Base-by-base conservation (phyloP, 345 rosid genomes). In the Citrus medica region DNA sequence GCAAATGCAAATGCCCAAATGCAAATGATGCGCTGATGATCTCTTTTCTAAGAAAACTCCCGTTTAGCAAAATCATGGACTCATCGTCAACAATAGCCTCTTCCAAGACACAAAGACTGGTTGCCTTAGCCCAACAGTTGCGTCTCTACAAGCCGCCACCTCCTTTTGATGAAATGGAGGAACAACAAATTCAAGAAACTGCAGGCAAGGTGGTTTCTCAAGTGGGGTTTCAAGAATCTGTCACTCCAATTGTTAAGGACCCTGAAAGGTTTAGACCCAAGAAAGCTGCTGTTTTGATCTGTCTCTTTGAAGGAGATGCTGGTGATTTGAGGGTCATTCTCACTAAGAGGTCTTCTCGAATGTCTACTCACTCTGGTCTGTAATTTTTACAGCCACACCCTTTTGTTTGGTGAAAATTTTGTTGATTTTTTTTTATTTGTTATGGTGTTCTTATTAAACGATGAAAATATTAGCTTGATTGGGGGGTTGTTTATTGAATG, bases 341-440 rank as follows among this genome's bases (percentile, higher is more conserved):
- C 69, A 96, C 98, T 19, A 94, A 92, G 90, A 87, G 98, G 81
- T 89, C 99, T 33, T 89, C 95, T 5, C 46, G 78, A 69, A 63
- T 95, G 88, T 89, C 99, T 75, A 81, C 94, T 80, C 98, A 95
- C 82, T 90, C 99, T 1, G 99, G 99, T 93, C 66, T 76, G 93
- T 42, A n/a, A 56, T 75, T 71, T 75, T 69, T 56, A 38, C 51
- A 3, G 4, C 48, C 51, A 7, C 37, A 33, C 53, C 40, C 82
- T 67, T 75, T n/a, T 80, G 37, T 76, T 72, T 5, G 14, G 30
- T 10, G 40, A 68, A 58, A 60, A 25, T 9, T 4, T 75, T 46
- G 7, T 64, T 30, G 78, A 28, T 22, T 53, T 5, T 32, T 32
- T 10, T 66, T 30, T 37, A 9, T 35, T 22, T 24, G 51, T 16